A percentile compares a stretch with the other conserved stretches of the same genome.
phyloP scores from a whole-genome alignment of 164 flowering plant species.

The Umbellularia californica region DNA sequence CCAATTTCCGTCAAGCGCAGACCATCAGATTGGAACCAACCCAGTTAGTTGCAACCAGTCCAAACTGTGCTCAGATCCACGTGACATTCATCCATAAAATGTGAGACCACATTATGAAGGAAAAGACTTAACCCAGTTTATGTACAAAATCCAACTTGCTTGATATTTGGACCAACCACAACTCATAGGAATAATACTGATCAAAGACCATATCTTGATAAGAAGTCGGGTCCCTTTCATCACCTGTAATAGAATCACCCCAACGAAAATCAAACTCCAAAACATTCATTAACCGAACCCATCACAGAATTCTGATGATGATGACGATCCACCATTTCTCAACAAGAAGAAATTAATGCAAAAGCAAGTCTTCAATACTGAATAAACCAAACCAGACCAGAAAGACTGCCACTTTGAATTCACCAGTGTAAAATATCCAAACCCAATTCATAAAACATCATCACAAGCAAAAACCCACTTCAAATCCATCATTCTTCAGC shows the following conservation, averaged over 20 bases:
- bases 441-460: not conserved
- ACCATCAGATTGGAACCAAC: not conserved
- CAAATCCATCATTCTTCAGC: not conserved
- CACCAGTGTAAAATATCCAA: not conserved
- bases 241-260: too few relatives aligned
- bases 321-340: too few relatives aligned
- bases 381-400: constrained; percentile 1
- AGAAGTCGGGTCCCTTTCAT: too few relatives aligned
- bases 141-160: too few relatives aligned
- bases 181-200: too few relatives aligned
- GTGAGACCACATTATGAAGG: too few relatives aligned
- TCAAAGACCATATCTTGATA: too few relatives aligned
- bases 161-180: too few relatives aligned
- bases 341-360: not conserved
- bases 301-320: too few relatives aligned
- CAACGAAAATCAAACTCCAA: too few relatives aligned
- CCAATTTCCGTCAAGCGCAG: not conserved
- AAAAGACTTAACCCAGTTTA: too few relatives aligned
- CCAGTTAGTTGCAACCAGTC: not conserved
- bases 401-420: not conserved
- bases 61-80: not conserved
- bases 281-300: too few relatives aligned
- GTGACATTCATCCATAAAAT: not conserved
- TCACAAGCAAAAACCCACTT: not conserved
- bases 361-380: not conserved